These are phyloP conservation scores for Termitomyces sp. DNA, from an alignment of 768 basidiomycete genomes.

Conservation along the genomic window DNA sequence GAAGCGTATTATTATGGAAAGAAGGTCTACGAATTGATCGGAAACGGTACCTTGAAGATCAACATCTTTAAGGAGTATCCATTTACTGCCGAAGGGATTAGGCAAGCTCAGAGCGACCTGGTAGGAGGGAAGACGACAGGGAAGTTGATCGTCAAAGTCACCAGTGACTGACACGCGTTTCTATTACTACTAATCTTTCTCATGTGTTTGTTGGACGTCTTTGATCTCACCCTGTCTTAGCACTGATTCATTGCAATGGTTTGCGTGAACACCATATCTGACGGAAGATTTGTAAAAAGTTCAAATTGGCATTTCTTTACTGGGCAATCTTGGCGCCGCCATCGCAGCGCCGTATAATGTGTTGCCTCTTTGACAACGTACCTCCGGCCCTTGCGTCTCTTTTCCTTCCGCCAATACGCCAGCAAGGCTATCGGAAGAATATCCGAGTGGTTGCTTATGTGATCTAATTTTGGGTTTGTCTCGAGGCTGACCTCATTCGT, in stretches of 20 bases:
- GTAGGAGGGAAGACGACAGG: conserved; percentile 74
- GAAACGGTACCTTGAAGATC: conserved; percentile 56
- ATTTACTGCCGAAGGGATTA: conserved; percentile 77
- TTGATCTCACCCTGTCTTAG: background rate
- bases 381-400: background rate
- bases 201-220: background rate
- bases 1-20: conserved; percentile 65
- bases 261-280: background rate
- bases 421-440: background rate
- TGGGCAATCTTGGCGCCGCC: background rate
- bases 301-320: background rate
- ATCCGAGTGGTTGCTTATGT: background rate
- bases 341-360: background rate
- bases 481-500: background rate
- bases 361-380: background rate
- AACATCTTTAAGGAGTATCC: conserved; percentile 74
- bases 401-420: too few relatives aligned
- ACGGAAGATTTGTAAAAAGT: background rate
- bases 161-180: conserved; percentile 7
- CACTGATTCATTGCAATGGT: background rate
- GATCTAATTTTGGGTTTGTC: background rate
- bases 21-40: conserved; percentile 59
- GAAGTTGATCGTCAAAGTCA: conserved; percentile 78
- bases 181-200: background rate
- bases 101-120: conserved; percentile 74